These are phyloP conservation scores for Ricinus communis DNA, from an alignment of 345 rosid species.

Conservation along the genomic window DNA sequence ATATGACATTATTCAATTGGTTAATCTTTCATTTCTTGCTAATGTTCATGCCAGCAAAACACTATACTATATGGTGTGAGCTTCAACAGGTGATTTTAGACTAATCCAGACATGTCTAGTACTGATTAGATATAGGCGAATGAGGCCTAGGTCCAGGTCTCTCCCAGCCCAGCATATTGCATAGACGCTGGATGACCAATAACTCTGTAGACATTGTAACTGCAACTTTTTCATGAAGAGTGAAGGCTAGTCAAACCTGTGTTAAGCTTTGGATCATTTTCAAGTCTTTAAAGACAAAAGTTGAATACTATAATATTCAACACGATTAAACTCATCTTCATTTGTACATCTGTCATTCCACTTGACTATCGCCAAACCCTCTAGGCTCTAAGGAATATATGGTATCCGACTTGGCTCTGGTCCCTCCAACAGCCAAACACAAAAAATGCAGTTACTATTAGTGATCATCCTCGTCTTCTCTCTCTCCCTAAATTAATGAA, in stretches of 20 bases:
- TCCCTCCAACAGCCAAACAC: no score
- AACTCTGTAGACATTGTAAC: background rate
- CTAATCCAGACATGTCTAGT: background rate
- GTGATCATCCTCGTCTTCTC: no score
- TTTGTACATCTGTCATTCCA: no score
- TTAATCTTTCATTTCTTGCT: background rate
- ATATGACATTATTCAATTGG: background rate
- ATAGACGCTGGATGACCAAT: background rate
- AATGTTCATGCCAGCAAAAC: background rate
- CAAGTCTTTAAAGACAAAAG: background rate
- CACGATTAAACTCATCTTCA: no score
- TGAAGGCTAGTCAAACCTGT: background rate
- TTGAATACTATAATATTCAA: no score
- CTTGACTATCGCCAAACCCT: no score
- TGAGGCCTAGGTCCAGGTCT: background rate
- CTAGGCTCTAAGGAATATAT: no score
- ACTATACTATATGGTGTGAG: background rate
- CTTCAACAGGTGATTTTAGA: background rate
- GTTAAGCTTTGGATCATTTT: background rate
- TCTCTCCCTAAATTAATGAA: no score
- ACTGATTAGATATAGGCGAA: background rate
- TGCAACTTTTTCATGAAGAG: background rate
- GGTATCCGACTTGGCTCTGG: no score
- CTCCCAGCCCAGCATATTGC: background rate
- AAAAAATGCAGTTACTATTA: no score